Evolutionary conservation across 345 rosid species (phyloP), one percentile per base, ranked within the genome.

Genomic region (Erucastrum elatum): DNA sequence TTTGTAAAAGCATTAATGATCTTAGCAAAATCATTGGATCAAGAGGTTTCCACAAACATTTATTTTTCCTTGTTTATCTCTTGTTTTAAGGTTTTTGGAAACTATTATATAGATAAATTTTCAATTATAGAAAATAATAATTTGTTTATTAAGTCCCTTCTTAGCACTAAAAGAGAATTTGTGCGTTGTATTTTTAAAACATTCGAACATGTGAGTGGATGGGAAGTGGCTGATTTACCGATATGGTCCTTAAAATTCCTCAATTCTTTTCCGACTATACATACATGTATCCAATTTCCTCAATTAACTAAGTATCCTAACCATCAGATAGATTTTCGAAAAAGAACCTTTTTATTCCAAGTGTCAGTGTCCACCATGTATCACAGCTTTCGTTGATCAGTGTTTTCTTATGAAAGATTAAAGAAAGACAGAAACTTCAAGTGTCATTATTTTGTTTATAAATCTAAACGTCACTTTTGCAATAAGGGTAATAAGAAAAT

Each of bases 121-220:
- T 35, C 8, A 35, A 35, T 34, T 34, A 34, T 35, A 35, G 3
- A 35, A 35, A 35, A 35, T 35, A 35, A 35, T 35, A 35, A 7
- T 8, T 35, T 35, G 27, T 25, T 46, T 46, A 46, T 4, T 58
- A 58, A 62, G 6, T 66, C 56, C 66, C 11, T 56, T 21, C 8
- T 75, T 58, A 75, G 72, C 80, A 75, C 64, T 80, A 15, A 30
- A 64, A 69, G 1, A 3, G 76, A 70, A 70, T 63, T 63, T 80
- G 66, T 74, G 25, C 75, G 55, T 63, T 56, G 6, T 16, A 37
- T 49, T 51, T 53, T 53, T 5, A 11, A 51, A 68, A 16, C 37
- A 64, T 44, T 73, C 41, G 66, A 75, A 75, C 71, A 70, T 35
- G 64, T 75, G 75, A 64, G 79, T 75, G 83, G 76, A 80, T 56